phyloP scores from a whole-genome alignment of 805 yeast genomes.

The Ogataea glucozyma region DNA sequence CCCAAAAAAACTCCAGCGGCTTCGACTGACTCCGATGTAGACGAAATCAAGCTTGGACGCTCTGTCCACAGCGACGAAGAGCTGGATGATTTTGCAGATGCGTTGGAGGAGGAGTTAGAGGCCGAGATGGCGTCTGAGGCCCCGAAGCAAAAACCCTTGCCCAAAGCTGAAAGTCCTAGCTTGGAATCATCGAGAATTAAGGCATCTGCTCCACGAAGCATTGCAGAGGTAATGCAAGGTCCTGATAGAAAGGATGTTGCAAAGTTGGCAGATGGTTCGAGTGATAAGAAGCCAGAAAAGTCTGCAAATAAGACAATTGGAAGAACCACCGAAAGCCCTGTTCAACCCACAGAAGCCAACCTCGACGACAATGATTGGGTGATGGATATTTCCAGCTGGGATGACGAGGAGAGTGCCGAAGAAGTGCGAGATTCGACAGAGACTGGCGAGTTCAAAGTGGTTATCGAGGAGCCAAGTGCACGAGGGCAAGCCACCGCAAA shows the following conservation, averaged over 20 bases:
- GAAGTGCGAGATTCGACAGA: neutral
- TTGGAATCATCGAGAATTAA: too few species aligned
- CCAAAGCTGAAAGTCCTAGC: too few species aligned
- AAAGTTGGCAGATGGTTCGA: too few species aligned
- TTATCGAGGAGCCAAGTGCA: conserved; percentile 26
- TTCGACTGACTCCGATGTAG: conserved; percentile 21
- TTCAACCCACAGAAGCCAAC: too few species aligned
- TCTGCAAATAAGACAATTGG: too few species aligned
- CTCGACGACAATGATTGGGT: conserved; percentile 22
- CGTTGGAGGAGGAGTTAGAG: conserved; percentile 27
- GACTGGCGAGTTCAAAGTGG: conserved; percentile 19
- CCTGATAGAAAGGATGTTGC: neutral
- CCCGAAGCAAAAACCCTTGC: too few species aligned
- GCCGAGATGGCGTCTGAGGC: too few species aligned
- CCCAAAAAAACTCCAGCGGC: neutral
- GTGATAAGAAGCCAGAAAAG: neutral
- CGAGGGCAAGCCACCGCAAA: neutral
- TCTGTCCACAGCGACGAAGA: conserved; percentile 24
- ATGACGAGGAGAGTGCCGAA: conserved; percentile 23
- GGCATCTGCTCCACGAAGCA: conserved; percentile 4
- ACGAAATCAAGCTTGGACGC: conserved; percentile 18
- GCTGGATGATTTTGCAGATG: conserved; percentile 26
- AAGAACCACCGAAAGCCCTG: too few species aligned
- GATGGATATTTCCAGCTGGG: conserved; percentile 30
- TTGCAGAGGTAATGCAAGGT: conserved; percentile 8